Conservation (phyloP, 768 basidiomycete genomes). For the Arthromyces matolae region DNA sequence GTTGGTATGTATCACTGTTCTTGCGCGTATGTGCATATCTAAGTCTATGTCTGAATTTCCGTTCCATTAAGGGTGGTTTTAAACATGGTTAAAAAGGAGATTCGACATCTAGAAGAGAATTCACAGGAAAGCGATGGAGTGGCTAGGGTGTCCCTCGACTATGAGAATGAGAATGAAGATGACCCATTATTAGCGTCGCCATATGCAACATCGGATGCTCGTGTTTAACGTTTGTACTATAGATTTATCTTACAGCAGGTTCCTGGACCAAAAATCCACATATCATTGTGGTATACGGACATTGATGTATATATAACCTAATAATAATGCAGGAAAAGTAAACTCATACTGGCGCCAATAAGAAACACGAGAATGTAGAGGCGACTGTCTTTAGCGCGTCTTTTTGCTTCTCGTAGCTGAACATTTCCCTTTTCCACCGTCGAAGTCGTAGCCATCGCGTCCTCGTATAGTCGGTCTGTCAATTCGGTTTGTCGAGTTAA, state of each 20-base stretch:
- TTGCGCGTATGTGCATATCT: background rate
- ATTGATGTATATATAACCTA: background rate
- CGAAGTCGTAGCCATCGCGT: slow-evolving; percentile 83
- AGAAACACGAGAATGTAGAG: slow-evolving; percentile 90
- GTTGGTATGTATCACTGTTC: slow-evolving; percentile 51
- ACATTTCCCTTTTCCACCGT: slow-evolving; percentile 87
- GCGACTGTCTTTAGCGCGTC: slow-evolving; percentile 82
- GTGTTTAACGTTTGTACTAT: background rate
- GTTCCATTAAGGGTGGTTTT: slow-evolving; percentile 57
- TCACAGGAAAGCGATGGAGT: slow-evolving; percentile 48
- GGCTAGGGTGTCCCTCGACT: slow-evolving; percentile 55
- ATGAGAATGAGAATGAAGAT: slow-evolving; percentile 59
- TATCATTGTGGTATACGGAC: slow-evolving; percentile 4
- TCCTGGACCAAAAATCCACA: no score
- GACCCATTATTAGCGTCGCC: slow-evolving; percentile 48
- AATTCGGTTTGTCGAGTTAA: slow-evolving; percentile 87
- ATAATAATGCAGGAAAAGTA: slow-evolving; percentile 93
- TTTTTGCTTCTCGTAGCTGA: slow-evolving; percentile 85
- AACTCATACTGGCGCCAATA: slow-evolving; percentile 83
- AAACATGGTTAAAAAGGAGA: slow-evolving; percentile 57
- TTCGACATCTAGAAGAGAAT: slow-evolving; percentile 48
- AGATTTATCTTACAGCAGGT: no score
- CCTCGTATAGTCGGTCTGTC: slow-evolving; percentile 92
- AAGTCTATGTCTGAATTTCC: slow-evolving; percentile 7
- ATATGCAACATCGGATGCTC: background rate